Conservation (phyloP, 176 grass and related monocot species). For the Cenchrus fungigraminus region DNA sequence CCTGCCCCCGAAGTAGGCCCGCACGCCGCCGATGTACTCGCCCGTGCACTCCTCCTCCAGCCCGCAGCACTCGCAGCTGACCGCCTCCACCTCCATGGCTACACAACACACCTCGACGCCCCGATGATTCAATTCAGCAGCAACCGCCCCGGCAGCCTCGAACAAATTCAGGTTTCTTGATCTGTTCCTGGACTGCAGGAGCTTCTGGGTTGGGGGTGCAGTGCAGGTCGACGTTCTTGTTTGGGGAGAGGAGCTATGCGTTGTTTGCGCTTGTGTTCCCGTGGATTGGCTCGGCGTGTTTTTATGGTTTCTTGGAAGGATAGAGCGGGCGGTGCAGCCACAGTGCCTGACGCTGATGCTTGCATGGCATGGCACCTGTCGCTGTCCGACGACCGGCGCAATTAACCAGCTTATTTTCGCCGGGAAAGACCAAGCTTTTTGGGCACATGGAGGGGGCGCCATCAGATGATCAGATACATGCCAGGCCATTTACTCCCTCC, state of each 20-base stretch:
- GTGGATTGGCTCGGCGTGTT: conserved; percentile 1
- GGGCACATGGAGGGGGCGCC: conserved; percentile 3
- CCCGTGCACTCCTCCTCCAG: conserved; percentile 83
- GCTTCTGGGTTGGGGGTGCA: not conserved
- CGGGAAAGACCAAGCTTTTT: conserved; percentile 16
- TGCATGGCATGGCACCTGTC: conserved; percentile 25
- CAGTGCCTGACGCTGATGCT: not conserved
- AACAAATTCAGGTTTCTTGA: not conserved
- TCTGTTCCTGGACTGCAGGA: not conserved
- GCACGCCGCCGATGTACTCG: conserved; percentile 64
- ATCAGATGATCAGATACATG: not conserved
- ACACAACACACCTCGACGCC: not conserved
- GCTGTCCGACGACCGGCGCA: conserved; percentile 22
- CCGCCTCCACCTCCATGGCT: conserved; percentile 51
- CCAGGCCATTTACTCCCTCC: not conserved
- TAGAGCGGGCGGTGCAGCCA: not conserved
- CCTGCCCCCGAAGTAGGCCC: conserved; percentile 57
- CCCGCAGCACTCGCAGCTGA: conserved; percentile 80
- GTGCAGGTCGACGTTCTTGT: conserved; percentile 5
- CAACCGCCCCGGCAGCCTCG: not conserved
- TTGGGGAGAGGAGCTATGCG: not conserved
- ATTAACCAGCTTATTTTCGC: conserved; percentile 33
- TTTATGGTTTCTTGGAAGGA: not conserved
- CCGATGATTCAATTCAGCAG: too few relatives aligned
- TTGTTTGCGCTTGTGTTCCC: not conserved